Base-by-base conservation (phyloP, 2,329 filamentous ascomycete species). In the Diaporthe citri region DNA sequence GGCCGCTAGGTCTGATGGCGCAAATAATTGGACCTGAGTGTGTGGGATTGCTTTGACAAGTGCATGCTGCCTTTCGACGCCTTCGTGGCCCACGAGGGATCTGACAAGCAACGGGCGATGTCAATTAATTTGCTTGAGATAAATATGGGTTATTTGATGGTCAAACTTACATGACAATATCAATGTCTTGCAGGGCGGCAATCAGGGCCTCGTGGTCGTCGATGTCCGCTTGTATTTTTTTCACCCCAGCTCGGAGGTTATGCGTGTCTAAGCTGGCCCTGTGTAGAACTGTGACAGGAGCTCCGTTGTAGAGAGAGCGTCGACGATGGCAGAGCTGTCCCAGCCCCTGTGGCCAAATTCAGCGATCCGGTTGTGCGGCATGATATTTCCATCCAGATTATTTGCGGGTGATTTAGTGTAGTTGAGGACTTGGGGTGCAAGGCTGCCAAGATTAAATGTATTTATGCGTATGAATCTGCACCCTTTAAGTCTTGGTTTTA, bases 1-100 rank as follows among this genome's bases (percentile, higher is more conserved):
- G 20, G 56, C 56, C 10, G 56, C 56, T 39, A 59, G 56, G 56
- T 59, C 56, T 8, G 56, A 59, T 15, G 56, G 56, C 13, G 31
- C 39, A 8, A 59, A 39, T 9, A 59, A 20, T 22, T 39, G 56
- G 22, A 59, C 56, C n/a, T 39, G 17, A 13, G 56, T 59, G 10
- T 59, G 10, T 2, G 34, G 56, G 4, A 60, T 60, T 2, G 57
- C 57, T 41, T 41, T 60, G 36, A 60, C n/a, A 41, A 41, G 41
- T 9, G 36, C 57, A 41, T 59, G 56, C 56, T 59, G 56, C 5
- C 56, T 59, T n/a, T 59, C 31, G 10, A 59, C 34, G 8, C 56
- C 56, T 8, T 59, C 56, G 34, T 59, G 56, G 20, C 56, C 56
- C 56, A 59, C 56, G n/a, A 59, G 56, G 25, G 56, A 59, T 59